Conservation (phyloP, 176 grass and related monocot genomes). For the Bonia amplexicaulis region DNA sequence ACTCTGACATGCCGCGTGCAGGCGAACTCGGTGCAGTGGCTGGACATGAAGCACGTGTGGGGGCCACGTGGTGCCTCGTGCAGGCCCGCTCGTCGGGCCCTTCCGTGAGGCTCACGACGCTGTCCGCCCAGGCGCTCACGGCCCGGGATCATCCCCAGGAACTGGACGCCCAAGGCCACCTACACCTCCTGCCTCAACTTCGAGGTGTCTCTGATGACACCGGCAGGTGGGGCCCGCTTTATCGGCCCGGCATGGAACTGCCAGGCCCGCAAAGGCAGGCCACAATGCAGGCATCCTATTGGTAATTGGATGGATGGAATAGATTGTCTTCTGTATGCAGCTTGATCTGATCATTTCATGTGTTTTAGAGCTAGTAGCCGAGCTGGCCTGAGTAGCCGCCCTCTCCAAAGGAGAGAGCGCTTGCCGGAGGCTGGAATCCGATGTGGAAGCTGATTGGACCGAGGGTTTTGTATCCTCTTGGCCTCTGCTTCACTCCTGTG, state of each 20-base stretch:
- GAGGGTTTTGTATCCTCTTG: constrained; percentile 43
- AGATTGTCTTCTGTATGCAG: not conserved
- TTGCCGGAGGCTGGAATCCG: constrained; percentile 36
- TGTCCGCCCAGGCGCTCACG: constrained; percentile 64
- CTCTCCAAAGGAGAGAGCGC: constrained; percentile 69
- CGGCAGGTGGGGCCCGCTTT: constrained; percentile 15
- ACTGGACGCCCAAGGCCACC: constrained; percentile 89
- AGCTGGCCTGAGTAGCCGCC: constrained; percentile 43
- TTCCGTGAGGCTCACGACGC: constrained; percentile 84
- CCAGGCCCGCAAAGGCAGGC: constrained; percentile 41
- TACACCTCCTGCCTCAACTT: constrained; percentile 98
- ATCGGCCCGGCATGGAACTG: constrained; percentile 6
- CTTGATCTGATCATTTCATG: not conserved
- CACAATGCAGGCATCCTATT: constrained; percentile 13
- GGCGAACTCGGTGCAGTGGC: constrained; percentile 83
- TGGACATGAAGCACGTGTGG: constrained; percentile 94
- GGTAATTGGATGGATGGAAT: not conserved
- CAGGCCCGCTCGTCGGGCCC: constrained; percentile 56
- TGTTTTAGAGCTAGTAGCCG: constrained; percentile 28
- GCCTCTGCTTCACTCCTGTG: not conserved
- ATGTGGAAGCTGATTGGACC: constrained; percentile 14
- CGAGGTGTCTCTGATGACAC: constrained; percentile 18
- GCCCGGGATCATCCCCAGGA: constrained; percentile 86
- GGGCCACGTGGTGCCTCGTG: constrained; percentile 86
- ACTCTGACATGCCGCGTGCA: constrained; percentile 18